Conservation (phyloP, 805 yeast species). For the Wickerhamomyces chaumierensis region DNA sequence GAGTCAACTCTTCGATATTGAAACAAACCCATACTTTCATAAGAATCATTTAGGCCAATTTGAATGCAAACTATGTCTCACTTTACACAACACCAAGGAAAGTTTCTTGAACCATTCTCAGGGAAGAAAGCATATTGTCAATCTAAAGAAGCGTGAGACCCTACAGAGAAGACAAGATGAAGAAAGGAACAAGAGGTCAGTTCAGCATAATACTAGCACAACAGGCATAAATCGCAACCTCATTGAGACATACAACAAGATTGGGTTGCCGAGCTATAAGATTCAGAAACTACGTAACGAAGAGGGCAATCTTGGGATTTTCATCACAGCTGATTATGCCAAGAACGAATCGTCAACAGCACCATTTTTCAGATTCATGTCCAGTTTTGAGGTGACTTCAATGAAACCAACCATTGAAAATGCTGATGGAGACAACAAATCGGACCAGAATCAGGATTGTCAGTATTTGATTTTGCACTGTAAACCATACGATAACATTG, state of each 20-base stretch:
- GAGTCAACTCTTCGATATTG: conserved; percentile 44
- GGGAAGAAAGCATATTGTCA: conserved; percentile 73
- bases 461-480: conserved; percentile 76
- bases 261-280: conserved; percentile 67
- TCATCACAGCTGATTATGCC: conserved; percentile 49
- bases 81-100: conserved; percentile 70
- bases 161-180: conserved; percentile 11
- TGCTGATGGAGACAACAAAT: background rate
- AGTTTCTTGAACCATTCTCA: conserved; percentile 77
- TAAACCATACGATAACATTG: conserved; percentile 81
- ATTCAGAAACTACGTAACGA: conserved; percentile 60
- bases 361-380: conserved; percentile 70
- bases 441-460: too few species aligned
- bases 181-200: conserved; percentile 13
- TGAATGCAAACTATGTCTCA: conserved; percentile 77
- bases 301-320: conserved; percentile 48
- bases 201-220: conserved; percentile 16
- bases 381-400: conserved; percentile 43
- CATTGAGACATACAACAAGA: conserved; percentile 18
- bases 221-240: background rate
- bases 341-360: conserved; percentile 29
- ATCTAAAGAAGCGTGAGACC: conserved; percentile 52
- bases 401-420: too few species aligned
- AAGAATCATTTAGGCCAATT: conserved; percentile 73
- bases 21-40: conserved; percentile 73